Base-by-base conservation (phyloP, 306 rosid species). In the Vicia villosa region DNA sequence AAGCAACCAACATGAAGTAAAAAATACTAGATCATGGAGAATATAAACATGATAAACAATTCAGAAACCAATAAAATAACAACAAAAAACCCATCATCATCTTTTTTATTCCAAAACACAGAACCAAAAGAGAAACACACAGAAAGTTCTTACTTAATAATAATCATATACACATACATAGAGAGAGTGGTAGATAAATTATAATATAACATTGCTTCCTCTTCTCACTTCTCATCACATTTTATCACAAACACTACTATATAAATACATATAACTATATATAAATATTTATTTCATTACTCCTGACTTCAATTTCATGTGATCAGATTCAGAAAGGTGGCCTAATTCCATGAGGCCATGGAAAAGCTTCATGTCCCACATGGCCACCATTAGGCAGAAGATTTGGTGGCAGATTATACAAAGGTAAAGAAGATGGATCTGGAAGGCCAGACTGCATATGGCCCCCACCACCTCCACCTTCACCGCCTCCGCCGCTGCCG, bases 341-440 rank as follows among this genome's bases (percentile, higher is more conserved):
- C 30, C 96, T 60, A 52, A 52, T 52, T 22, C 84, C 81, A 78
- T 89, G 96, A 75, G 85, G 42, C 96, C 97, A 93, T 49, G 77
- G 76, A 79, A 79, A 87, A 51, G 88, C 81, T 47, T 90, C 97
- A 75, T 85, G 91, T 5, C 91, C 90, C 7, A 87, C 75, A 46
- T 77, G 91, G 8, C 84, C 87, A 2, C 92, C 97, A 67, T 81
- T 89, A n/a, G 90, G 85, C 11, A 89, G 45, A 50, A 86, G 81
- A 71, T 83, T 86, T 28, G 95, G 88, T 32, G 89, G 83, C 45
- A 84, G 78, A 69, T 86, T 84, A 73, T 86, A 89, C 65, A 80
- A 76, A 50, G 88, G 85, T 52, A 89, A 66, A 54, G 91, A 77
- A 22, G 95, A 77, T 0, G 85, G 92, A 71, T 86, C 98, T 19